Percentiles rank a stretch among this genome's conserved stretches.
phyloP scores from a whole-genome alignment of 2,329 filamentous ascomycete genomes.

The Phoma sp. region DNA sequence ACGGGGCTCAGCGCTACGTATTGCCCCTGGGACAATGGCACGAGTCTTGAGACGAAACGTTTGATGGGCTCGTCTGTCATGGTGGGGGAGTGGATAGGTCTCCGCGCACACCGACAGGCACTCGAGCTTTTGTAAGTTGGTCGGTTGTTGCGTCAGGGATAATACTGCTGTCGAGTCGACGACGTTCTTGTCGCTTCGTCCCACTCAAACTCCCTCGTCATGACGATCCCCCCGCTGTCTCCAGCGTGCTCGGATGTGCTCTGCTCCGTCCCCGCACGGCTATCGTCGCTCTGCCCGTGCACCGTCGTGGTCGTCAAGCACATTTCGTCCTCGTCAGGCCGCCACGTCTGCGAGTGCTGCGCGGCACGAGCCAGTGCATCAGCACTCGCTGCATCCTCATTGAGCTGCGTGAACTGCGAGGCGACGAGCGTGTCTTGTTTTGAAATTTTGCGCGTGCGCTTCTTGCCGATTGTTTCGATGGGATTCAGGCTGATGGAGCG shows the following conservation, averaged over 20 bases:
- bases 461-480: constrained; percentile 33
- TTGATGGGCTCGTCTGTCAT: no score
- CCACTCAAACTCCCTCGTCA: constrained; percentile 32
- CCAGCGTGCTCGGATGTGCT: background rate
- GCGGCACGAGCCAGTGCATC: background rate
- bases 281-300: constrained; percentile 14
- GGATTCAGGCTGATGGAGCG: constrained; percentile 15
- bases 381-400: background rate
- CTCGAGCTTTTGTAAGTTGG: no score
- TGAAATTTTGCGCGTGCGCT: constrained; percentile 27
- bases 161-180: background rate
- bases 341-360: constrained; percentile 18
- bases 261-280: constrained; percentile 2
- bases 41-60: no score
- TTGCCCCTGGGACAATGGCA: no score
- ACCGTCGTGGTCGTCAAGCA: constrained; percentile 27
- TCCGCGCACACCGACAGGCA: no score
- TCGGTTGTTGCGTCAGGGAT: no score
- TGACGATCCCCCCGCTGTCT: constrained; percentile 19
- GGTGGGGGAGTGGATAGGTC: no score
- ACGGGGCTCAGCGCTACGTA: no score
- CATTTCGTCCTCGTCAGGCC: constrained; percentile 32
- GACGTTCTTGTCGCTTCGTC: constrained; percentile 12
- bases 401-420: constrained; percentile 18
- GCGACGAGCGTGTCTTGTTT: constrained; percentile 23